A percentile compares a stretch with the other conserved stretches of the same genome.
phyloP scores from a whole-genome alignment of 306 rosid species.

The Sicyos baderoa region DNA sequence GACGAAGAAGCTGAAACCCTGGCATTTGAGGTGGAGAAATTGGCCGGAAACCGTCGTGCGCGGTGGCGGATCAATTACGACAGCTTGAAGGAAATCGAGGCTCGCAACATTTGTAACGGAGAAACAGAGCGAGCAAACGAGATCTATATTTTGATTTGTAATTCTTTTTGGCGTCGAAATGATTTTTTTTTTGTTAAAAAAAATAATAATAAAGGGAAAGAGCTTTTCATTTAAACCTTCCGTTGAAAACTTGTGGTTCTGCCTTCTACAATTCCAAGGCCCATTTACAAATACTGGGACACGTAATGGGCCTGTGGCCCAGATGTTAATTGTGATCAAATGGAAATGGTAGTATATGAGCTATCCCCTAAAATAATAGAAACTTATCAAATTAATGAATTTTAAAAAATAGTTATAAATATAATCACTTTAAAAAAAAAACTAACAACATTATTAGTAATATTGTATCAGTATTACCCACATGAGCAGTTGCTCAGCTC shows the following conservation, averaged over 20 bases:
- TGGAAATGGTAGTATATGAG: too few relatives aligned
- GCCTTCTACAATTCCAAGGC: background rate
- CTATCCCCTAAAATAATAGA: too few relatives aligned
- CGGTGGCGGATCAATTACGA: conserved; percentile 17
- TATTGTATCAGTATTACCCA: too few relatives aligned
- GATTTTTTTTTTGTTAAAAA: background rate
- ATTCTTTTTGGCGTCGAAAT: conserved; percentile 14
- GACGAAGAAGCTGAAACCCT: background rate
- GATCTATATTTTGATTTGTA: conserved; percentile 6
- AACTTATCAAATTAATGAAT: too few relatives aligned
- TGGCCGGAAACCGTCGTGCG: conserved; percentile 5
- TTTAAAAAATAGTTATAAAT: too few relatives aligned
- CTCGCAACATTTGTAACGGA: conserved; percentile 7
- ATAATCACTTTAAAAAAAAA: too few relatives aligned
- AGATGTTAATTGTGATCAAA: too few relatives aligned
- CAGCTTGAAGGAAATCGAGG: conserved; percentile 1
- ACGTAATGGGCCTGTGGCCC: background rate
- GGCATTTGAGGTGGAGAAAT: background rate
- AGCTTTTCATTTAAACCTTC: background rate
- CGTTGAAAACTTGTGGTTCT: background rate
- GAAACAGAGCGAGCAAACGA: conserved; percentile 17
- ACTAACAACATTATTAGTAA: too few relatives aligned
- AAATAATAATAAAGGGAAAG: background rate
- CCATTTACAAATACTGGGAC: background rate
- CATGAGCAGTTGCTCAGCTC: too few relatives aligned